These are phyloP conservation scores for Terfezia boudieri DNA, from an alignment of 495 filamentous ascomycete species.

Conservation along the genomic window DNA sequence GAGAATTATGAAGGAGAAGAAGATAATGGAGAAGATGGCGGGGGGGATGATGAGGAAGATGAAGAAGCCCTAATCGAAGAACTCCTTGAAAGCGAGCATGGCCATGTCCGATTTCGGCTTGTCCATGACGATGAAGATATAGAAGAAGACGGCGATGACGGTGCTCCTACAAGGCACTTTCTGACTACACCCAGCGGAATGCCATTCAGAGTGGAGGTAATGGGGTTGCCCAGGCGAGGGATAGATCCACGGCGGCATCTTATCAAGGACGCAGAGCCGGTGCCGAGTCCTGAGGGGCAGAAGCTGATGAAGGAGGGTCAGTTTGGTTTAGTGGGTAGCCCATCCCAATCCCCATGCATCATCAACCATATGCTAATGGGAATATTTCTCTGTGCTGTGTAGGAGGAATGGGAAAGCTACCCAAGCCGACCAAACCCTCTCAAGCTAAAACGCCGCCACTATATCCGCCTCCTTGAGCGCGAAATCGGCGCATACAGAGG, in stretches of 20 bases:
- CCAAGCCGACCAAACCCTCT: conserved; percentile 11
- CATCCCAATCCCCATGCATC: conserved; percentile 14
- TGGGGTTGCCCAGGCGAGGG: neutral
- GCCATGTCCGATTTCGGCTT: conserved; percentile 1
- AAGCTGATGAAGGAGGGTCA: conserved; percentile 11
- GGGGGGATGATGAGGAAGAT: neutral
- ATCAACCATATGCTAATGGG: conserved; percentile 21
- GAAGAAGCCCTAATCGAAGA: neutral
- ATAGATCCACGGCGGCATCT: neutral
- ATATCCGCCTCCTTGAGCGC: conserved; percentile 45
- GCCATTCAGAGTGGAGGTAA: neutral
- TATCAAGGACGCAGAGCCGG: conserved; percentile 1
- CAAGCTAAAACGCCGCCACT: conserved; percentile 27
- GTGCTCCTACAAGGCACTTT: neutral
- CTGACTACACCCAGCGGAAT: neutral
- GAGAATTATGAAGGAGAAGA: conserved; percentile 1
- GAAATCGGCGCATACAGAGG: conserved; percentile 45
- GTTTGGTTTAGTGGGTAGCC: conserved; percentile 12
- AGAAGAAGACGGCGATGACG: neutral
- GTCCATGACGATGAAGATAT: conserved; percentile 2
- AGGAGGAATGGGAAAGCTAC: conserved; percentile 8
- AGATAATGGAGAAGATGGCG: neutral
- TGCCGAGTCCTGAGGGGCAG: conserved; percentile 5
- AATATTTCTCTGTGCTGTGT: conserved; percentile 9
- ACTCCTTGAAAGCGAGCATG: neutral